Conservation (phyloP, 306 rosid species). For the Cucurbita pepo region DNA sequence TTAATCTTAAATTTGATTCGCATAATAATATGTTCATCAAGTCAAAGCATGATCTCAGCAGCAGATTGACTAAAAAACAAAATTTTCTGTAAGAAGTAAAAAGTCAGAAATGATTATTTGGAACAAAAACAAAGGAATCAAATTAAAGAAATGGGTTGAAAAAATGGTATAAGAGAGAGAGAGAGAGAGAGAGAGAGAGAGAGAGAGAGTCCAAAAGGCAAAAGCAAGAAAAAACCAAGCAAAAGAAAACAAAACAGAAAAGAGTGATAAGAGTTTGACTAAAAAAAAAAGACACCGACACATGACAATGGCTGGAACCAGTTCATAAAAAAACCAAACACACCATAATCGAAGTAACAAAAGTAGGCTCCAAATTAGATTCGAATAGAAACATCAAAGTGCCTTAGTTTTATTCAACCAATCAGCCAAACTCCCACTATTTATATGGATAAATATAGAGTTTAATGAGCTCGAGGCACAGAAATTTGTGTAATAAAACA, state of each 20-base stretch:
- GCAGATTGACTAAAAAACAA: background rate
- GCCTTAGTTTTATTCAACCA: slow-evolving; percentile 20
- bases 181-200: background rate
- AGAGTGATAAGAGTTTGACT: slow-evolving; percentile 4
- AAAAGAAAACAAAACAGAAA: background rate
- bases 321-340: slow-evolving; percentile 15
- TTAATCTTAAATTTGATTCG: background rate
- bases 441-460: slow-evolving; percentile 7
- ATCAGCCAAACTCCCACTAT: slow-evolving; percentile 8
- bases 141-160: background rate
- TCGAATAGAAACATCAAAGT: slow-evolving; percentile 67
- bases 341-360: background rate
- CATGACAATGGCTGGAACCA: slow-evolving; percentile 48
- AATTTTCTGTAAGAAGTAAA: background rate
- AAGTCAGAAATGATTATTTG: background rate
- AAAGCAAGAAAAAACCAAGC: background rate
- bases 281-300: slow-evolving; percentile 4
- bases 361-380: slow-evolving; percentile 7
- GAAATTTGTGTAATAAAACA: slow-evolving; percentile 5
- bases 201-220: background rate
- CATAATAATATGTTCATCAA: background rate
- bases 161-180: no score
- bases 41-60: background rate
- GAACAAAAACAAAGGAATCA: background rate
- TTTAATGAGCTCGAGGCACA: slow-evolving; percentile 7